Evolutionary conservation across 192 early-diverging fungal genomes (phyloP), one percentile per base, ranked within the genome.

Genomic region (Jimgerdemannia lactiflua): DNA sequence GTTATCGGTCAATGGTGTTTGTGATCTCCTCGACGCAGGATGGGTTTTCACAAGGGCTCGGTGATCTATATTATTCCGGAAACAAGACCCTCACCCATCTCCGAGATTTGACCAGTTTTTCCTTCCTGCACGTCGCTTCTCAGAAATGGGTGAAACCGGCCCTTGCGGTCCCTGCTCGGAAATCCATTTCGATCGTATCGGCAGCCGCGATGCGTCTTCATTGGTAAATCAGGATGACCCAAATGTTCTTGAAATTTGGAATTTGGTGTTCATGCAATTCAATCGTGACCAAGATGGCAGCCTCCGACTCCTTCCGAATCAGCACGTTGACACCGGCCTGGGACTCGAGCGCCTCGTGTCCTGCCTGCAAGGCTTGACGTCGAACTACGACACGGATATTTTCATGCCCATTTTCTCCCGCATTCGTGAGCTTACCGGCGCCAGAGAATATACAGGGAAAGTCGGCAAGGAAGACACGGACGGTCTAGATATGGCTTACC

Each of bases 211-310:
- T 81, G 96, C 94, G 19, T 78, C 94, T 18, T 80, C 89, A 70
- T 86, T 98, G 64, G 97, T 99, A 70, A 99, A 99, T 84, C 81
- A 93, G 90, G 97, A 99, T 82, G 96, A 99, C 86, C 97, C 97
- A 44, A 93, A 96, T 76, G 96, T 99, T 11, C 84, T 99, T 54
- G 97, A 99, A 86, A 97, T 99, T 81, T 99, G 97, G 97, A 99
- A 99, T 84, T 82, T 99, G 18, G 98, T 99, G 76, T 99, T 99
- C 72, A 99, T 99, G 89, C 92, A 98, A 82, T 99, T 94, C 89
- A 98, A 99, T 89, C 95, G 98, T 76, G 97, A 98, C 79, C 79
- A 91, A 10, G 95, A 96, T 82, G 90, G 95, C 43, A 88, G 84
- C 11, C 88, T 99, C 43, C 93, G 93, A 72, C 86, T 91, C 40